These are phyloP conservation scores for Ceratorhiza oryzae-sativae DNA, from an alignment of 1,284 basidiomycete genomes.

Conservation along the genomic window DNA sequence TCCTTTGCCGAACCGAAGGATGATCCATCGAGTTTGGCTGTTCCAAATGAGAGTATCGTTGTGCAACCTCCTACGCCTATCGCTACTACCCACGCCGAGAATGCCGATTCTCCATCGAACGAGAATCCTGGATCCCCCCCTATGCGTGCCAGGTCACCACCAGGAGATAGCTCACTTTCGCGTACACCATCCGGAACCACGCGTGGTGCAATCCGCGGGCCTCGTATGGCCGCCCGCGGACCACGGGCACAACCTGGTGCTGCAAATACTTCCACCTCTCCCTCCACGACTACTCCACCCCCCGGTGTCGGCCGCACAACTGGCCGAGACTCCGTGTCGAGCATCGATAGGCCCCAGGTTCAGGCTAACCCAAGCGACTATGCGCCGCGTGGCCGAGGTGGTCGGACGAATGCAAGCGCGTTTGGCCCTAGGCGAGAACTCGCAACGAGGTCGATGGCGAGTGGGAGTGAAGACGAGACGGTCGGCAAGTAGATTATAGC, in stretches of 20 bases:
- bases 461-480: conserved; percentile 79
- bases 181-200: conserved; percentile 55
- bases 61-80: conserved; percentile 33
- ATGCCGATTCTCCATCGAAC: conserved; percentile 2
- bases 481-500: conserved; percentile 49
- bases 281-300: neutral
- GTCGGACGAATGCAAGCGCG: conserved; percentile 56
- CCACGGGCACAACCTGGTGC: conserved; percentile 29
- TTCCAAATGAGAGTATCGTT: conserved; percentile 7
- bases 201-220: conserved; percentile 25
- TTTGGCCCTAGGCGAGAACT: conserved; percentile 68
- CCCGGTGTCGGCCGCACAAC: neutral
- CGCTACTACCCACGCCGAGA: neutral
- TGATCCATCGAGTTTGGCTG: conserved; percentile 7
- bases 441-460: conserved; percentile 76
- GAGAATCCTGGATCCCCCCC: conserved; percentile 26
- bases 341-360: conserved; percentile 25
- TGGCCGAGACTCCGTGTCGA: conserved; percentile 15
- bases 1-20: conserved; percentile 29
- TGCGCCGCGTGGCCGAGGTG: conserved; percentile 53
- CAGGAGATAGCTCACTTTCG: conserved; percentile 46
- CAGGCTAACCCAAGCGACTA: conserved; percentile 42
- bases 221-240: conserved; percentile 31
- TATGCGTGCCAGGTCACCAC: conserved; percentile 40
- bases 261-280: neutral